phyloP scores from a whole-genome alignment of 2,329 filamentous ascomycete genomes.

The Fusarium clavum region DNA sequence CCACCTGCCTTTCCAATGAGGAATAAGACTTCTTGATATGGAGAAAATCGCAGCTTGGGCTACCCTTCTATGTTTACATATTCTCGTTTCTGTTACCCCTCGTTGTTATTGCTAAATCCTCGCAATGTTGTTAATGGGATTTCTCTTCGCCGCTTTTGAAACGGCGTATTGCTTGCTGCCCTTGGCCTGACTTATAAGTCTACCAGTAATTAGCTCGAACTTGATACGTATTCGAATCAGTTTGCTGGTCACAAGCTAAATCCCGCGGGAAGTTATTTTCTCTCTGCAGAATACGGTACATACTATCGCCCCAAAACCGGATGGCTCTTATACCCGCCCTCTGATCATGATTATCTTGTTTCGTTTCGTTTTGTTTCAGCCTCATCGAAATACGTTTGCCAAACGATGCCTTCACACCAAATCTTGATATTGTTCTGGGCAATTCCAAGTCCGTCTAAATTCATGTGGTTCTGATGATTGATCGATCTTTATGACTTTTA shows the following conservation, averaged over 20 bases:
- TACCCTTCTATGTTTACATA: background rate
- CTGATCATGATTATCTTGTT: background rate
- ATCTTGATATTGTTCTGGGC: background rate
- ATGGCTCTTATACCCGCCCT: background rate
- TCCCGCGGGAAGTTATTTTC: background rate
- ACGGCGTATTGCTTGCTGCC: background rate
- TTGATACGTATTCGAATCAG: background rate
- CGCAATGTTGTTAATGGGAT: background rate
- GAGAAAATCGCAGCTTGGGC: background rate
- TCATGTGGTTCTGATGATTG: background rate
- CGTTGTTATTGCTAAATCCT: background rate
- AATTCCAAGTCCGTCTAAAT: background rate
- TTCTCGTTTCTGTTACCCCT: background rate
- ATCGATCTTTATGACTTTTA: background rate
- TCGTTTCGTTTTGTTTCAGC: background rate
- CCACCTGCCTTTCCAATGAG: background rate
- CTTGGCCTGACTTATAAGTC: background rate
- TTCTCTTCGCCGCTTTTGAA: background rate
- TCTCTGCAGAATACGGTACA: background rate
- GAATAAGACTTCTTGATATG: conserved; percentile 5
- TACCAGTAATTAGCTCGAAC: background rate
- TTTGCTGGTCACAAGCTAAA: background rate
- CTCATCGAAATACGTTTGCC: background rate
- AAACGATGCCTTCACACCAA: background rate
- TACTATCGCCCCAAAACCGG: background rate